phyloP scores from a whole-genome alignment of 805 yeast species.

The Candida ponderosae region DNA sequence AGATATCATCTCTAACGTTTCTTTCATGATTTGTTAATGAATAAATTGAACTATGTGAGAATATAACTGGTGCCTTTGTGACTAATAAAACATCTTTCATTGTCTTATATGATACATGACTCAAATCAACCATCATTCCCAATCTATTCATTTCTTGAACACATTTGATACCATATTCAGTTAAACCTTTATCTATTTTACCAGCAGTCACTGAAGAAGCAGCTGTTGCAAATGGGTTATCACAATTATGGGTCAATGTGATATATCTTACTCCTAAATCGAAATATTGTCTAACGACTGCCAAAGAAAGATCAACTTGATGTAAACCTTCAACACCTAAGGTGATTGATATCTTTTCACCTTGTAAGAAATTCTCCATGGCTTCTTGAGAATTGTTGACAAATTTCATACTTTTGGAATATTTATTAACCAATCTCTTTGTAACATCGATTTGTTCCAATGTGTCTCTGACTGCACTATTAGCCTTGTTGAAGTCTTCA shows the following conservation, averaged over 20 bases:
- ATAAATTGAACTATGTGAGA: constrained; percentile 36
- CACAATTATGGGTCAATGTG: constrained; percentile 42
- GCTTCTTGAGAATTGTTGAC: constrained; percentile 30
- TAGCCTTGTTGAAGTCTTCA: constrained; percentile 12
- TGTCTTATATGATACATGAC: constrained; percentile 36
- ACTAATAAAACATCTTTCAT: constrained; percentile 32
- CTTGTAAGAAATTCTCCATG: constrained; percentile 19
- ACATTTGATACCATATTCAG: constrained; percentile 28
- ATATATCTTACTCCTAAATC: constrained; percentile 39
- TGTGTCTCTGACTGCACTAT: constrained; percentile 36
- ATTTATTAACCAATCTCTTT: constrained; percentile 29
- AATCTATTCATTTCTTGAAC: constrained; percentile 36
- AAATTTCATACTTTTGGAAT: constrained; percentile 27
- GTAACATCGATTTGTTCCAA: constrained; percentile 40
- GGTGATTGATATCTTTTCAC: constrained; percentile 30
- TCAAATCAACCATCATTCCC: constrained; percentile 39
- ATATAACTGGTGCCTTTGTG: constrained; percentile 33
- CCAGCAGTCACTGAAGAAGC: constrained; percentile 36
- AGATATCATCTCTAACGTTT: constrained; percentile 35
- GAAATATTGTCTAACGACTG: constrained; percentile 33
- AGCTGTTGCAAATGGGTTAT: constrained; percentile 43
- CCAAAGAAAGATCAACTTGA: constrained; percentile 36
- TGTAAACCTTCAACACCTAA: constrained; percentile 43
- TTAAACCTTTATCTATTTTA: constrained; percentile 30
- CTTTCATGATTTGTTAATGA: constrained; percentile 27